Conservation (phyloP, 257 asterid species). For the Solanum chiquidenum region DNA sequence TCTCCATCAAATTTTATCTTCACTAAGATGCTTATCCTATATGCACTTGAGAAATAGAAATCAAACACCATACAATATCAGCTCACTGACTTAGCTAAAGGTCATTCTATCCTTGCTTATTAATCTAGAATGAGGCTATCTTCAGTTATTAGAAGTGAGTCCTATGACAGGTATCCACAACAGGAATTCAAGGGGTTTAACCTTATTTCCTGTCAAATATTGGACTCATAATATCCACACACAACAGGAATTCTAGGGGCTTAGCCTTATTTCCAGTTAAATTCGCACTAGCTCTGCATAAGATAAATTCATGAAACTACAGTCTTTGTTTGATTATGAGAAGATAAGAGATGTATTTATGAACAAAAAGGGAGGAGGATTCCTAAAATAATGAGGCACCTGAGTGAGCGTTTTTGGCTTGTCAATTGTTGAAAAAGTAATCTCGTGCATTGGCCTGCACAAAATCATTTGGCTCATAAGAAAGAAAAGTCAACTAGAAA, state of each 20-base stretch:
- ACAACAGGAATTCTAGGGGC: neutral
- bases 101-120: neutral
- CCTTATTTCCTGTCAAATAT: neutral
- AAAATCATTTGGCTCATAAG: neutral
- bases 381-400: slow-evolving; percentile 12
- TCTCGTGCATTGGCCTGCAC: slow-evolving; percentile 48
- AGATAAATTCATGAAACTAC: neutral
- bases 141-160: neutral
- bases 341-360: neutral
- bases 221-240: neutral
- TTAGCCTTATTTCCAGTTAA: neutral
- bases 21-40: neutral
- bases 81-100: neutral
- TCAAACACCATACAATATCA: neutral
- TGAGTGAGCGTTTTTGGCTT: slow-evolving; percentile 40
- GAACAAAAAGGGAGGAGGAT: neutral
- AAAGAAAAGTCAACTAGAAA: neutral
- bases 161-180: neutral
- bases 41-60: neutral
- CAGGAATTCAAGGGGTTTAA: neutral
- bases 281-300: neutral
- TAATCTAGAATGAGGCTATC: neutral
- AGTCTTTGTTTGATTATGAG: neutral
- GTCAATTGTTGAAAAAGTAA: slow-evolving; percentile 39
- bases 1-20: neutral